Evolutionary conservation across 306 rosid genomes (phyloP), one percentile per base, ranked within the genome.

Genomic region (Prunus mume): DNA sequence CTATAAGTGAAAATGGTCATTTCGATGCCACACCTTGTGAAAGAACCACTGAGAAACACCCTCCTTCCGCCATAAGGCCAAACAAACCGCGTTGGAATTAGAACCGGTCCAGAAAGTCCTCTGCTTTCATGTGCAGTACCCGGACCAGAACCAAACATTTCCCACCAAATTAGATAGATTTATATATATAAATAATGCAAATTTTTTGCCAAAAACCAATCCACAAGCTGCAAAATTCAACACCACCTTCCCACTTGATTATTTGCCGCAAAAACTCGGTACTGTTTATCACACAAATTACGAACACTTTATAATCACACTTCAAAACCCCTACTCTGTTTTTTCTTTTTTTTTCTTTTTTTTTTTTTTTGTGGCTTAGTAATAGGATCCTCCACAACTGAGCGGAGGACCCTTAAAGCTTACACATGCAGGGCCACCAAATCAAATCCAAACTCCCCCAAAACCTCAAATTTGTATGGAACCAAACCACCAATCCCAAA

Each of bases 21-120:
- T 38, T 3, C 10, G 71, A 77, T 18, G 4, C 22, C 77, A 38
- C 55, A 91, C 97, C 97, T 83, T 9, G 91, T 90, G 80, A 91
- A 91, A 65, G 95, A 80, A 60, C 97, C 97, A 76, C 73, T 82
- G 52, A 91, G 89, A 56, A 68, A 85, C 76, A 91, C 97, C 80
- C 88, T 85, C 66, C 82, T 88, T 85, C 97, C 95, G 8, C 97
- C 97, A 72, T 90, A 71, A 80, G 89, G 95, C 97, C 97, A 91
- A 20, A 85, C 81, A 65, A 91, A 91, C 32, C 83, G 83, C 61
- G 78, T 84, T 20, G 95, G 95, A 82, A 88, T 69, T 82, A 83
- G 81, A 83, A 80, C 43, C 28, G 89, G 81, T 74, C 90, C 87
- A 4, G 91, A 71, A 80, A 63, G 74, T 77, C 84, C 89, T 73